Conservation (phyloP, 1,139 yeast species). For the Meyerozyma carpophila region DNA sequence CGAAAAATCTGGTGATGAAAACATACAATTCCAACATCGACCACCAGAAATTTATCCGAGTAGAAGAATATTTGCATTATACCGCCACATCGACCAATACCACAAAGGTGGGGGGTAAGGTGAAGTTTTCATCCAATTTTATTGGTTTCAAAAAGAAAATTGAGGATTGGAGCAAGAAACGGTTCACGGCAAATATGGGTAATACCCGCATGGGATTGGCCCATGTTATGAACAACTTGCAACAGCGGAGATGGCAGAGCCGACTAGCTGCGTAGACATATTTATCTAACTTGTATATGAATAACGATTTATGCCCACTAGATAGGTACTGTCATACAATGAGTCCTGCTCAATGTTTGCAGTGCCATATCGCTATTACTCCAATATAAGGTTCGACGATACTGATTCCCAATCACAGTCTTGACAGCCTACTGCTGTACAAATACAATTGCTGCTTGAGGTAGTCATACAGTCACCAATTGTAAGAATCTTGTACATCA, state of each 20-base stretch:
- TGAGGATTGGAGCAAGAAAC: conserved; percentile 75
- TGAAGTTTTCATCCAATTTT: conserved; percentile 71
- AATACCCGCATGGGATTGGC: conserved; percentile 71
- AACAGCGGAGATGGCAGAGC: conserved; percentile 10
- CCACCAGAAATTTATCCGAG: conserved; percentile 71
- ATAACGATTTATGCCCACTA: not conserved
- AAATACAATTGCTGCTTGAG: too few species aligned
- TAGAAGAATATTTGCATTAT: conserved; percentile 72
- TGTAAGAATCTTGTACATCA: too few species aligned
- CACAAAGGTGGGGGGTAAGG: conserved; percentile 47
- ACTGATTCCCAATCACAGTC: too few species aligned
- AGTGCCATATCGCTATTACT: too few species aligned
- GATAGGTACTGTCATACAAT: too few species aligned
- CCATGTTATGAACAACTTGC: conserved; percentile 61
- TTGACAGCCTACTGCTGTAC: too few species aligned
- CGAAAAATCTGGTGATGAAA: conserved; percentile 46
- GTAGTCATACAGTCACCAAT: too few species aligned
- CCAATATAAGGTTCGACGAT: too few species aligned
- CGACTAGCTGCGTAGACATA: not conserved
- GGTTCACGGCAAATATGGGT: conserved; percentile 62
- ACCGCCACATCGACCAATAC: conserved; percentile 11
- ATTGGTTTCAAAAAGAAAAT: conserved; percentile 65
- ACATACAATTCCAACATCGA: conserved; percentile 84
- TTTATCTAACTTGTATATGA: not conserved
- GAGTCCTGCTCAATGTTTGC: too few species aligned